These are phyloP conservation scores for Erythrobasidium hasegawianum DNA, from an alignment of 1,284 basidiomycete species.

Conservation along the genomic window DNA sequence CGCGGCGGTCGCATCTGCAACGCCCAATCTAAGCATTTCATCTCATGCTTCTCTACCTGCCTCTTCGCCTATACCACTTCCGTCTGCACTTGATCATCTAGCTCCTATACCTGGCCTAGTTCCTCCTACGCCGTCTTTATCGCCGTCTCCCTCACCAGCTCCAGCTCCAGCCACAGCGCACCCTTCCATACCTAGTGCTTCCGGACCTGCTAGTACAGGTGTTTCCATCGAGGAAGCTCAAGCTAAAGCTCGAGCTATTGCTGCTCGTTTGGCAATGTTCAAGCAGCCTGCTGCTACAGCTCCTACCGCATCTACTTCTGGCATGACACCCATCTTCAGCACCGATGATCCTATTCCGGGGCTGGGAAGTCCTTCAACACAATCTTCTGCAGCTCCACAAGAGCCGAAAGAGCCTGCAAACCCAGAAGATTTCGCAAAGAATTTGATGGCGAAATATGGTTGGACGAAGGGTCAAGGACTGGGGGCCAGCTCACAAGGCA, in stretches of 20 bases:
- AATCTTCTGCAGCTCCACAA: not conserved
- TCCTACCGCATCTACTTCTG: constrained; percentile 14
- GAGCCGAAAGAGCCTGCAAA: constrained; percentile 50
- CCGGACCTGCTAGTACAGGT: not conserved
- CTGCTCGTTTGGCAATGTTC: constrained; percentile 41
- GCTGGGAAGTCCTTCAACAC: not conserved
- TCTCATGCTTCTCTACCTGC: constrained; percentile 2
- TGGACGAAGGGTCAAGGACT: constrained; percentile 88
- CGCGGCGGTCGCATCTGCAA: constrained; percentile 54
- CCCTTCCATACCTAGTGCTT: not conserved
- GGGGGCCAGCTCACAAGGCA: constrained; percentile 74
- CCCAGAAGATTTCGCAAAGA: constrained; percentile 67
- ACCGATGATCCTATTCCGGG: constrained; percentile 21
- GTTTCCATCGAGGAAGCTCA: constrained; percentile 38
- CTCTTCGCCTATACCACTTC: constrained; percentile 3
- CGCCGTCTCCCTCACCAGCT: constrained; percentile 62
- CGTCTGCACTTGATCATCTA: constrained; percentile 11
- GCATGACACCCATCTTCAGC: constrained; percentile 4
- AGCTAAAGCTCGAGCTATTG: constrained; percentile 44
- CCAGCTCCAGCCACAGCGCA: not conserved
- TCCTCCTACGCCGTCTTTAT: constrained; percentile 72
- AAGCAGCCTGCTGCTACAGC: constrained; percentile 17
- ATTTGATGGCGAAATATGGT: constrained; percentile 87
- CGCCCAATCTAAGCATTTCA: constrained; percentile 15
- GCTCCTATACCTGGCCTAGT: constrained; percentile 49